A percentile compares a stretch with the other conserved stretches of the same genome.
Evolutionary conservation across 345 rosid species (phyloP).

Genomic region (Citrus trifoliata): DNA sequence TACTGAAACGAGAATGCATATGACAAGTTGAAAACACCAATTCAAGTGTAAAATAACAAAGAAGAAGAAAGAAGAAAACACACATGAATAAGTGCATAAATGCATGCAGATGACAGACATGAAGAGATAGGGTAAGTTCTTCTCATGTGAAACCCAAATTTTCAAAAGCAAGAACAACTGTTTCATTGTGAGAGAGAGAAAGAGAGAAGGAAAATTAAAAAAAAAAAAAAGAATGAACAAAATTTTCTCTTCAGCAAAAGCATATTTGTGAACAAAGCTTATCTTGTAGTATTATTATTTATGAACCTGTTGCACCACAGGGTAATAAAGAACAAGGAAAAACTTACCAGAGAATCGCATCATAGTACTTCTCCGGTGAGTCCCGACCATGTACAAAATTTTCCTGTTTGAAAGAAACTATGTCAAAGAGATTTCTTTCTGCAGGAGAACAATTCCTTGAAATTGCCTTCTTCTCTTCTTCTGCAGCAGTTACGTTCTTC

Average conservation of each 20-base stretch:
- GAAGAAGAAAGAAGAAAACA: not conserved
- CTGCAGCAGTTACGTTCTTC: slow-evolving; percentile 16
- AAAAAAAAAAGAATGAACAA: not conserved
- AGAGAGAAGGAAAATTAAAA: not conserved
- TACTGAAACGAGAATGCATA: not conserved
- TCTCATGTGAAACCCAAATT: not conserved
- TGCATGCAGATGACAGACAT: not conserved
- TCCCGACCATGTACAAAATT: slow-evolving; percentile 57
- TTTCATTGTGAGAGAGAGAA: not conserved
- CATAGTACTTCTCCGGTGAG: slow-evolving; percentile 44
- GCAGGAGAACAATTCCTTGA: slow-evolving; percentile 6
- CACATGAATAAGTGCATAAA: not conserved
- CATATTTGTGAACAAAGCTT: not conserved
- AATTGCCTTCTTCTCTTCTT: slow-evolving; percentile 23
- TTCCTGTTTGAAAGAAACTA: slow-evolving; percentile 72
- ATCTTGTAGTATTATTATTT: not conserved
- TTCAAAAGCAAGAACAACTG: not conserved
- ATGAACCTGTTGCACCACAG: not conserved
- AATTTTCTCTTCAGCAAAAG: not conserved
- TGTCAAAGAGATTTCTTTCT: slow-evolving; percentile 41
- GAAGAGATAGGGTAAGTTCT: not conserved
- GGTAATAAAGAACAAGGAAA: not conserved
- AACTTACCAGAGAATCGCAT: slow-evolving; percentile 80
- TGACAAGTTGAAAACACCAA: no score
- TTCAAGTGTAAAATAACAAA: not conserved